Conservation (phyloP, 495 filamentous ascomycete genomes). For the Arthonia radiata region DNA sequence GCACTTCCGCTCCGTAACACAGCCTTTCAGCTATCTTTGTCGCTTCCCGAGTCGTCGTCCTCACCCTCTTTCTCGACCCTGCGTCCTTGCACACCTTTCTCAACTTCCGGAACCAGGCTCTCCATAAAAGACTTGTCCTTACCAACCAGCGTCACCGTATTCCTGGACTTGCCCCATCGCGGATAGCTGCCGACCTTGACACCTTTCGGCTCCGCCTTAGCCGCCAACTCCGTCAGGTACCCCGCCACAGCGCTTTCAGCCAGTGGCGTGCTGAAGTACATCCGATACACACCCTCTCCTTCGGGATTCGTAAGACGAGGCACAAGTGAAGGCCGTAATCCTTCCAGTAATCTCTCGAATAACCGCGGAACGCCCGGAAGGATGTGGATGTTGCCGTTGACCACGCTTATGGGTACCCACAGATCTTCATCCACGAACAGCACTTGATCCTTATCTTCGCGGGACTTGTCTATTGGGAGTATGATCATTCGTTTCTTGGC, state of each 20-base stretch:
- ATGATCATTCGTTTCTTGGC: slow-evolving; percentile 79
- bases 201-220: slow-evolving; percentile 38
- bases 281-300: slow-evolving; percentile 48
- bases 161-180: slow-evolving; percentile 64
- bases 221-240: slow-evolving; percentile 59
- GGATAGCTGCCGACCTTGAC: slow-evolving; percentile 97
- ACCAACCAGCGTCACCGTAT: slow-evolving; percentile 82
- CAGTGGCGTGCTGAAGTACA: slow-evolving; percentile 67
- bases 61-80: slow-evolving; percentile 33
- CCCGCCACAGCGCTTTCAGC: slow-evolving; percentile 62
- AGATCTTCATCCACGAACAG: slow-evolving; percentile 56
- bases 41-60: slow-evolving; percentile 18
- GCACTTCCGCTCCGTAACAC: too few relatives aligned
- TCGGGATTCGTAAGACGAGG: slow-evolving; percentile 52
- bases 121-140: slow-evolving; percentile 37
- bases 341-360: slow-evolving; percentile 53
- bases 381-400: slow-evolving; percentile 85
- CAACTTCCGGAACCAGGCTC: slow-evolving; percentile 32
- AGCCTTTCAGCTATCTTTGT: too few relatives aligned
- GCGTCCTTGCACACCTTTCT: slow-evolving; percentile 31
- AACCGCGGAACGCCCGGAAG: slow-evolving; percentile 72
- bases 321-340: slow-evolving; percentile 41
- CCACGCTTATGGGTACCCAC: slow-evolving; percentile 73
- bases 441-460: slow-evolving; percentile 29
- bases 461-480: slow-evolving; percentile 44